These are phyloP conservation scores for Kluyveromyces aestuarii DNA, from an alignment of 805 yeast species.

Conservation along the genomic window DNA sequence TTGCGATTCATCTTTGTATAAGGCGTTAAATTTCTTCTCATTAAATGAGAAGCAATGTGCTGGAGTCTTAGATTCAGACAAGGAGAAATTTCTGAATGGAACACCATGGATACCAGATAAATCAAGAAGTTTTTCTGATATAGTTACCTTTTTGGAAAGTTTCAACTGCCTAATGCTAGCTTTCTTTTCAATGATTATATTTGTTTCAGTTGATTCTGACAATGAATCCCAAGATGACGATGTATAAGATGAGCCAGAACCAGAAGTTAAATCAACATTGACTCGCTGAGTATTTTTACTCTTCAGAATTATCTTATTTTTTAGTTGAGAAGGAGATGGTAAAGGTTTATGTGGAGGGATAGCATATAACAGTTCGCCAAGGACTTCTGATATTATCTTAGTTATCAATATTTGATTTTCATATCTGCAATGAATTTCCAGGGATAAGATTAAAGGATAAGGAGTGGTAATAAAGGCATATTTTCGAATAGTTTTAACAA, in stretches of 20 bases:
- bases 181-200: neutral
- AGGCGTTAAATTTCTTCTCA: constrained; percentile 55
- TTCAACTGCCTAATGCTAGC: constrained; percentile 28
- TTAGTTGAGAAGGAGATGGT: constrained; percentile 69
- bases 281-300: constrained; percentile 47
- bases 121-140: constrained; percentile 16
- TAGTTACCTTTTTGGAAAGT: constrained; percentile 16
- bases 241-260: constrained; percentile 8
- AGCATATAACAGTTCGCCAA: constrained; percentile 49
- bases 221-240: constrained; percentile 29
- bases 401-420: constrained; percentile 59
- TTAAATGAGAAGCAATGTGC: constrained; percentile 84
- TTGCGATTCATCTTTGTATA: constrained; percentile 55
- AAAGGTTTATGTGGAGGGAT: constrained; percentile 25
- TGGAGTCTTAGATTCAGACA: constrained; percentile 72
- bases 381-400: constrained; percentile 40
- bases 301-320: constrained; percentile 65
- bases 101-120: constrained; percentile 46
- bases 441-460: constrained; percentile 74
- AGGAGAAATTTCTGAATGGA: constrained; percentile 71
- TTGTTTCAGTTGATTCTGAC: constrained; percentile 21
- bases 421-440: constrained; percentile 72
- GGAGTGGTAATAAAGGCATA: constrained; percentile 87
- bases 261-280: constrained; percentile 14
- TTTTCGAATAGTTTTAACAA: constrained; percentile 62